A percentile compares a stretch with the other conserved stretches of the same genome.
These are phyloP conservation scores for Coniosporium apollinis DNA, from an alignment of 495 filamentous ascomycete genomes.

Conservation along the genomic window DNA sequence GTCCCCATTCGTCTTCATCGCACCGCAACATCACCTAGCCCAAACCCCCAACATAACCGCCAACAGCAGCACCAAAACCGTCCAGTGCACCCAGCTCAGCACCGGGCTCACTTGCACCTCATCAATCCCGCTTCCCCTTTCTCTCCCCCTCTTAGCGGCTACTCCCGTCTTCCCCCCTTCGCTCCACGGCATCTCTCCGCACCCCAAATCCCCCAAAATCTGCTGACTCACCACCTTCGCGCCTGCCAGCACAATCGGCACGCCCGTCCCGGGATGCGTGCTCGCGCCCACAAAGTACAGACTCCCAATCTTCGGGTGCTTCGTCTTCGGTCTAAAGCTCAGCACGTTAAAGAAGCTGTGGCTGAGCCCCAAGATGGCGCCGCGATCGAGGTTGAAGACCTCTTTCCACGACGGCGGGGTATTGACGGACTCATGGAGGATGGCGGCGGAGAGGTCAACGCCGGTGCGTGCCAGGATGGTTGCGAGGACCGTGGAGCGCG, in stretches of 20 bases:
- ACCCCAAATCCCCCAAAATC: conserved; percentile 28
- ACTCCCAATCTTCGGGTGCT: conserved; percentile 10
- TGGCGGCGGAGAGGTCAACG: conserved; percentile 25
- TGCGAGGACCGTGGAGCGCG: conserved; percentile 34
- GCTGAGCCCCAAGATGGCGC: conserved; percentile 48
- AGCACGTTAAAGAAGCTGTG: conserved; percentile 60
- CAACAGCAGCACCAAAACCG: not conserved
- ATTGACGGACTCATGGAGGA: conserved; percentile 44
- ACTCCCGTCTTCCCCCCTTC: conserved; percentile 7
- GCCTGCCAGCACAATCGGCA: conserved; percentile 50
- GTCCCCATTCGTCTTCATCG: too few species aligned
- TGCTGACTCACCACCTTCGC: conserved; percentile 42
- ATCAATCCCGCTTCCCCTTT: conserved; percentile 18
- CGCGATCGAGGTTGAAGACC: conserved; percentile 52
- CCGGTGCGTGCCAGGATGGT: conserved; percentile 40
- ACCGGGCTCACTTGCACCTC: conserved; percentile 11
- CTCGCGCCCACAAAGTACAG: conserved; percentile 52
- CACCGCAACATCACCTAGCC: too few species aligned
- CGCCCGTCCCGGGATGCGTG: conserved; percentile 57
- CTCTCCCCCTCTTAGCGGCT: conserved; percentile 7
- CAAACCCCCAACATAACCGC: conserved; percentile 1
- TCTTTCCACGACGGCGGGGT: conserved; percentile 42
- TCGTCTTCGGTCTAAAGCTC: conserved; percentile 41
- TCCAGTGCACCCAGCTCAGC: conserved; percentile 5
- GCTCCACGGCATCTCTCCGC: conserved; percentile 29